phyloP scores from a whole-genome alignment of 768 basidiomycete species.

The Lentinula raphanica region DNA sequence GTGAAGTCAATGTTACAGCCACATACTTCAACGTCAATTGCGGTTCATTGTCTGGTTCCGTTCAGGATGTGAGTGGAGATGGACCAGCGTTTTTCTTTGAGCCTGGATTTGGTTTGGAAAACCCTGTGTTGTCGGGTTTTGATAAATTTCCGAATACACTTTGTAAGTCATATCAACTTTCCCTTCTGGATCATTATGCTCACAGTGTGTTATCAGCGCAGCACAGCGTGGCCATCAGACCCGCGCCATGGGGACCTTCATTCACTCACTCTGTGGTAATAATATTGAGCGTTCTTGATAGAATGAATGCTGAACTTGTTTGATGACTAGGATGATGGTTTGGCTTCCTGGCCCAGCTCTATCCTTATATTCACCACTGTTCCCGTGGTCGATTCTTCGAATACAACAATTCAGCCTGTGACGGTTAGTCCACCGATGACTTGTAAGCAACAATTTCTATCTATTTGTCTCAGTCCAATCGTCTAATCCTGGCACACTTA shows the following conservation, averaged over 20 bases:
- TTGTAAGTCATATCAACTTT: background rate
- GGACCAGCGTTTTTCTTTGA: background rate
- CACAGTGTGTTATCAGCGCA: background rate
- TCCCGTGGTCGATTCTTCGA: background rate
- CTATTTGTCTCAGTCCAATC: no score
- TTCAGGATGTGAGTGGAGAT: background rate
- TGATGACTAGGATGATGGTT: no score
- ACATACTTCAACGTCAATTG: constrained; percentile 5
- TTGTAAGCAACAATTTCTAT: no score
- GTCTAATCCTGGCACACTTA: background rate
- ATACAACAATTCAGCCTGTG: background rate
- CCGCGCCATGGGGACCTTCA: background rate
- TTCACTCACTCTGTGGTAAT: no score
- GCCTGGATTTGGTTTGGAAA: background rate
- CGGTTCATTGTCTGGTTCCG: background rate
- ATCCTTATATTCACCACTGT: constrained; percentile 2
- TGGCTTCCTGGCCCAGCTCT: background rate
- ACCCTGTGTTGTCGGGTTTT: background rate
- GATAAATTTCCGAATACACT: background rate
- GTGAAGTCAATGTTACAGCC: background rate
- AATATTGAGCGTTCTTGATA: no score
- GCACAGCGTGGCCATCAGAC: background rate
- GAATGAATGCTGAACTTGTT: no score
- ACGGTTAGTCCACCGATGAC: background rate
- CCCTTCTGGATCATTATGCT: no score